Base-by-base conservation (phyloP, 2,329 filamentous ascomycete genomes). In the Penicillium sp. region DNA sequence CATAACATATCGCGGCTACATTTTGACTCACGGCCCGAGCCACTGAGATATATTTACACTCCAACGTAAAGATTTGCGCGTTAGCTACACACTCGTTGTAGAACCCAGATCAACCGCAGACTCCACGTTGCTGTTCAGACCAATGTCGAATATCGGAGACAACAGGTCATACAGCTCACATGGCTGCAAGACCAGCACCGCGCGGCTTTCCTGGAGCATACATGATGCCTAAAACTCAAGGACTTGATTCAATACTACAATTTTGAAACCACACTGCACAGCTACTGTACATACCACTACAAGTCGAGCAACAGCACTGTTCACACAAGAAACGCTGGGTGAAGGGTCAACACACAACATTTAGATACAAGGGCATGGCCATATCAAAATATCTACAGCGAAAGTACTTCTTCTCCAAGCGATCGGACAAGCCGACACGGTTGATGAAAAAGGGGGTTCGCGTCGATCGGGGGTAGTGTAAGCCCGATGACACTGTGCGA, bases 381-480 rank as follows among this genome's bases (percentile, higher is more conserved):
- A 22, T 22, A 22, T 22, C 20, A 22, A 2, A 22, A 22, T 22
- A 2, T 22, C 20, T 22, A 22, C 2, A 22, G 20, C 20, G 25
- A 3, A 7, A 33, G 14, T 8, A n/a, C 56, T 67, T 77, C 81
- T 85, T 85, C 84, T 75, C 82, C 80, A 78, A 80, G 67, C 62
- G 73, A 68, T 69, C 72, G 75, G 75, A 61, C 74, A 73, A 77
- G 77, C 81, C 77, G 75, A 64, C 68, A 69, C 66, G 57, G 63
- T 76, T 75, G 83, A 85, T 81, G 83, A 83, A 83, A 74, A 74
- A 70, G 61, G 61, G 55, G 13, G 57, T 72, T 88, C 83, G 86
- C 86, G 79, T 87, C 84, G 72, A 82, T 82, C 78, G 79, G 84
- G 82, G 79, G 76, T 81, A 89, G 86, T 89, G 86, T 84, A 81